phyloP scores from a whole-genome alignment of 345 rosid species.

The Citropsis articulata region DNA sequence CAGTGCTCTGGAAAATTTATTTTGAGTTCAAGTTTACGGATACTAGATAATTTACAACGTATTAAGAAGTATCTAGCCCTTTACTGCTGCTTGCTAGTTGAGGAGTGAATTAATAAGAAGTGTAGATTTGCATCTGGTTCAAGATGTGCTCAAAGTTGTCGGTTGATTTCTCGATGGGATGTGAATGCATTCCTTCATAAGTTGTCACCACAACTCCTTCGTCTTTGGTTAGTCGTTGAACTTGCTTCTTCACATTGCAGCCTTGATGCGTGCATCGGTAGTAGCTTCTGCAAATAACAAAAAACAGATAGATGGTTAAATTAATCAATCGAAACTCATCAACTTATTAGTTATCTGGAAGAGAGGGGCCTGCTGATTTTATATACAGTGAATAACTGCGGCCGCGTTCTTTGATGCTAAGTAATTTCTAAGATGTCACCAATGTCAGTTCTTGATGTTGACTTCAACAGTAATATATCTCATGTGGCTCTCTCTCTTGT shows the following conservation, averaged over 20 bases:
- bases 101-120: conserved; percentile 27
- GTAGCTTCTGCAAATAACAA: conserved; percentile 60
- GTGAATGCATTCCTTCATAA: conserved; percentile 88
- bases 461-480: not conserved
- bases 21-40: not conserved
- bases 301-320: not conserved
- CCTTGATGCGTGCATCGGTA: conserved; percentile 85
- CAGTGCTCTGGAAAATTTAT: not conserved
- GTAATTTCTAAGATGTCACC: not conserved
- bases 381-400: not conserved
- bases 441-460: not conserved
- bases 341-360: not conserved
- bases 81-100: not conserved
- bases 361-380: not conserved
- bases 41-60: not conserved
- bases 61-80: not conserved
- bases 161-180: conserved; percentile 62
- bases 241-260: conserved; percentile 95
- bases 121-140: conserved; percentile 79
- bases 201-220: conserved; percentile 90
- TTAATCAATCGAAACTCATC: not conserved
- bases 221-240: conserved; percentile 75
- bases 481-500: not conserved
- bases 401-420: not conserved
- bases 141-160: conserved; percentile 92